Conservation (phyloP, 495 filamentous ascomycete genomes). For the Cercophora samala region DNA sequence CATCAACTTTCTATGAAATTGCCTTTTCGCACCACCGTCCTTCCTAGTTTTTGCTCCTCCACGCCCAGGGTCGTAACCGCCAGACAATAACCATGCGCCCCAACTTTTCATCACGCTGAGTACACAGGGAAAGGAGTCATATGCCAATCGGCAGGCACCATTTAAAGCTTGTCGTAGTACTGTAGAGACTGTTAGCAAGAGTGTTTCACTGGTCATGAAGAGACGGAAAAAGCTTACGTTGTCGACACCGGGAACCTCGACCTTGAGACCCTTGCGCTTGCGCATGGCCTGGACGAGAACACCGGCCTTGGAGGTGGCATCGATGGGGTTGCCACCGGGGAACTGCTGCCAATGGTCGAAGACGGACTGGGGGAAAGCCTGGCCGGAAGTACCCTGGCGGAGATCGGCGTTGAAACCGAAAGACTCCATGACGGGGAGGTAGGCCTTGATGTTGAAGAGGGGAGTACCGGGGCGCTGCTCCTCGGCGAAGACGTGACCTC, state of each 20-base stretch:
- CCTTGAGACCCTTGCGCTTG: constrained; percentile 99
- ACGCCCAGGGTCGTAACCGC: constrained; percentile 16
- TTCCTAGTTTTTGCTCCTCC: constrained; percentile 17
- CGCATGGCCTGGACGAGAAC: constrained; percentile 82
- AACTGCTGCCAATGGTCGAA: constrained; percentile 98
- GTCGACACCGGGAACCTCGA: constrained; percentile 79
- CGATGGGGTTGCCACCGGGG: constrained; percentile 89
- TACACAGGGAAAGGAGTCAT: constrained; percentile 40
- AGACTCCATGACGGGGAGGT: constrained; percentile 98
- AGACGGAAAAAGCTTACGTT: constrained; percentile 67
- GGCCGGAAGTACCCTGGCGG: constrained; percentile 85
- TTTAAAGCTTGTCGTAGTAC: constrained; percentile 99
- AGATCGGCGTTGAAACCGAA: constrained; percentile 99
- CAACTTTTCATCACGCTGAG: constrained; percentile 27
- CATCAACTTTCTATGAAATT: constrained; percentile 18
- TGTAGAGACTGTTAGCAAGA: constrained; percentile 56
- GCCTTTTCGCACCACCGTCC: constrained; percentile 24
- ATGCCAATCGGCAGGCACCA: constrained; percentile 34
- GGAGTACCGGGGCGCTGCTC: constrained; percentile 98
- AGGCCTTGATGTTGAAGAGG: constrained; percentile 99
- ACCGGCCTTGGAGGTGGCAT: constrained; percentile 78
- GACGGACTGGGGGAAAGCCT: constrained; percentile 97
- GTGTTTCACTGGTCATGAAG: neutral
- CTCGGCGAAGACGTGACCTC: constrained; percentile 98
- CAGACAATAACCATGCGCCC: constrained; percentile 17